Base-by-base conservation (phyloP, 805 yeast genomes). In the Candida sphagnicola region DNA sequence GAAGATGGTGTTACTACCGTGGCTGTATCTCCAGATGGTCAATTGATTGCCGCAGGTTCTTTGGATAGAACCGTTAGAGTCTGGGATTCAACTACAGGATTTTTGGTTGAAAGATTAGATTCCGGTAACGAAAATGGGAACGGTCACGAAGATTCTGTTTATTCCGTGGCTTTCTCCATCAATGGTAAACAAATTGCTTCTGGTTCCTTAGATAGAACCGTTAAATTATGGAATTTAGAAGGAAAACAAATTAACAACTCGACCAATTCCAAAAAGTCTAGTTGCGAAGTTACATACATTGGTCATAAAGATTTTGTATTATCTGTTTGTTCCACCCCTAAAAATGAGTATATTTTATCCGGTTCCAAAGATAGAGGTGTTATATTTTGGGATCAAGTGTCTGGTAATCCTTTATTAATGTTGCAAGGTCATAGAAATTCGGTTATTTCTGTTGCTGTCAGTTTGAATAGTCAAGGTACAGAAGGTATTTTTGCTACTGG, bases 1-100 rank as follows among this genome's bases (percentile, higher is more conserved):
- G 97, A 91, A 65, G 98, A 91, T 61, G 99, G 99, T 51, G 98
- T 91, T 38, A 91, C 99, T 40, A 91, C 99, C 0, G 97, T 91
- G 33, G 96, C 97, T 15, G 91, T 91, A 30, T 86, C 96, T 6
- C 97, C 97, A 35, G 95, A 91, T 62, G 96, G 97, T 28, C 79
- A 82, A 51, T 78, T 81, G 52, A 88, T 93, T 53, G 98, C 97
- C 28, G 98, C 97, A 13, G 99, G 99, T 36, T 85, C 95, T 25
- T 77, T 91, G 48, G 99, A 91, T 69, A 77, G 95, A 65, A 85
- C 95, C 23, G 97, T 93, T 37, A 77, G 98, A 46, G 95, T 93
- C 34, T 91, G 98, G 97, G 96, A 91, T 66, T 84, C 96, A 8
- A 78, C 85, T 33, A 85, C 95, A 18, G 96, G 96, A 2, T 85